A percentile compares a stretch with the other conserved stretches of the same genome.
These are phyloP conservation scores for Candida palmyrensis DNA, from an alignment of 805 yeast genomes.

Conservation along the genomic window DNA sequence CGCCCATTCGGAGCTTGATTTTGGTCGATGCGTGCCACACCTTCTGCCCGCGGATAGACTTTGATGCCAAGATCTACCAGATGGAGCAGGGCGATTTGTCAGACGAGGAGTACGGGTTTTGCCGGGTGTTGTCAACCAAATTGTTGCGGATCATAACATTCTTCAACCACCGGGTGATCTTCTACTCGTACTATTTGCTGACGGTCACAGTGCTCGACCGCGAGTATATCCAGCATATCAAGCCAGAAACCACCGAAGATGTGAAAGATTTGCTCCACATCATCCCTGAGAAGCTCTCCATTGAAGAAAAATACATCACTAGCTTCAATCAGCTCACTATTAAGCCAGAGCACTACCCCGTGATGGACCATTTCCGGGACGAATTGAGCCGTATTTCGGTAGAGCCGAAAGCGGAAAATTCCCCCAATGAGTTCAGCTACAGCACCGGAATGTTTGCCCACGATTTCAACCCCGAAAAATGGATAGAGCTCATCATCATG, in stretches of 20 bases:
- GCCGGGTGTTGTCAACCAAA: slow-evolving; percentile 16
- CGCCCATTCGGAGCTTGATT: slow-evolving; percentile 31
- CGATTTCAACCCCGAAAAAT: slow-evolving; percentile 21
- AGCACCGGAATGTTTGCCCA: slow-evolving; percentile 18
- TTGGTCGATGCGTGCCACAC: slow-evolving; percentile 30
- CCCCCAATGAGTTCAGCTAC: slow-evolving; percentile 14
- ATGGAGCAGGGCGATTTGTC: slow-evolving; percentile 7
- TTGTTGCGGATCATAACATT: slow-evolving; percentile 27
- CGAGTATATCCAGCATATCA: slow-evolving; percentile 11
- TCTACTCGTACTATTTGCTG: slow-evolving; percentile 21
- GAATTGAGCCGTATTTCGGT: slow-evolving; percentile 1
- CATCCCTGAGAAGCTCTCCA: slow-evolving; percentile 11
- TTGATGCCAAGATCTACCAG: slow-evolving; percentile 16
- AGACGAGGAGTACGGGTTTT: slow-evolving; percentile 13
- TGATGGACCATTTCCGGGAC: slow-evolving; percentile 4
- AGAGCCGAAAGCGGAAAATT: slow-evolving; percentile 7
- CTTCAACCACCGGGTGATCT: slow-evolving; percentile 25
- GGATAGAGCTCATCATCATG: slow-evolving; percentile 7
- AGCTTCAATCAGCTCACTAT: slow-evolving; percentile 2
- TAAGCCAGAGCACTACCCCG: slow-evolving; percentile 4
- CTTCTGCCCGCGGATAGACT: slow-evolving; percentile 26
- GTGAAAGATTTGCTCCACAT: slow-evolving; percentile 13
- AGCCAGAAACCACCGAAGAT: slow-evolving; percentile 7
- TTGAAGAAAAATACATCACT: slow-evolving; percentile 7
- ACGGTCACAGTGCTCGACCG: slow-evolving; percentile 16